phyloP scores from a whole-genome alignment of 2,329 filamentous ascomycete genomes.

The Fusarium abutilonis region DNA sequence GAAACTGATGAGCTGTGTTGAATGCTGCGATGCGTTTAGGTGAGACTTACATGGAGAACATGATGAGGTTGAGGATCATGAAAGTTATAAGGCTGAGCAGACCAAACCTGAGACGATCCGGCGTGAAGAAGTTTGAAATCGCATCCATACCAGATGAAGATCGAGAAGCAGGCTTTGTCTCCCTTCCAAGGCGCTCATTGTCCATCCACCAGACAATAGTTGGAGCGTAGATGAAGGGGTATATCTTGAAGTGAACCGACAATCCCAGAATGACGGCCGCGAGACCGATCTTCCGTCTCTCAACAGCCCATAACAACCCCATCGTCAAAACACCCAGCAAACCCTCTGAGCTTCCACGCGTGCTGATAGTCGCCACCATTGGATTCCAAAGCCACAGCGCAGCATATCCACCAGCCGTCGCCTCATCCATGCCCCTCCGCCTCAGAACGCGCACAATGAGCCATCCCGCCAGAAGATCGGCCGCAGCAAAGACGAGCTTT shows the following conservation, averaged over 20 bases:
- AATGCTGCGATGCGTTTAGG: not conserved
- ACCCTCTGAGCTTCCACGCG: conserved; percentile 92
- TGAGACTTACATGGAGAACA: conserved; percentile 75
- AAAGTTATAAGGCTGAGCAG: conserved; percentile 78
- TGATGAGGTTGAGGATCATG: conserved; percentile 74
- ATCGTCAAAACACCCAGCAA: conserved; percentile 86
- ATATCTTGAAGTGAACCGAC: conserved; percentile 97
- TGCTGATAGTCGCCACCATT: conserved; percentile 98
- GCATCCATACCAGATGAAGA: conserved; percentile 38
- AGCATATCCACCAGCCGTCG: conserved; percentile 76
- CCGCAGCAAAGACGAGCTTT: conserved; percentile 84
- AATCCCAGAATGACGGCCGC: conserved; percentile 82
- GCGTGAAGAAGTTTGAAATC: conserved; percentile 59
- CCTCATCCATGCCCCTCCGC: conserved; percentile 57
- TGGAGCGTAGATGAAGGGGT: conserved; percentile 93
- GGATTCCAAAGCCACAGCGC: conserved; percentile 95
- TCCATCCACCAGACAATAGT: conserved; percentile 86
- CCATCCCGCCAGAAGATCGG: conserved; percentile 87
- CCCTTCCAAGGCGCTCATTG: conserved; percentile 54
- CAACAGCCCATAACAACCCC: conserved; percentile 82
- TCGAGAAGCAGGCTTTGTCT: conserved; percentile 1
- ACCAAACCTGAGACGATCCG: conserved; percentile 66
- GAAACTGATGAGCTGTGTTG: conserved; percentile 2
- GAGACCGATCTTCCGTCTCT: conserved; percentile 68
- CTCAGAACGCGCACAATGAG: conserved; percentile 64